Evolutionary conservation across 2,329 filamentous ascomycete genomes (phyloP).

Genomic region (Helotiales sp.): DNA sequence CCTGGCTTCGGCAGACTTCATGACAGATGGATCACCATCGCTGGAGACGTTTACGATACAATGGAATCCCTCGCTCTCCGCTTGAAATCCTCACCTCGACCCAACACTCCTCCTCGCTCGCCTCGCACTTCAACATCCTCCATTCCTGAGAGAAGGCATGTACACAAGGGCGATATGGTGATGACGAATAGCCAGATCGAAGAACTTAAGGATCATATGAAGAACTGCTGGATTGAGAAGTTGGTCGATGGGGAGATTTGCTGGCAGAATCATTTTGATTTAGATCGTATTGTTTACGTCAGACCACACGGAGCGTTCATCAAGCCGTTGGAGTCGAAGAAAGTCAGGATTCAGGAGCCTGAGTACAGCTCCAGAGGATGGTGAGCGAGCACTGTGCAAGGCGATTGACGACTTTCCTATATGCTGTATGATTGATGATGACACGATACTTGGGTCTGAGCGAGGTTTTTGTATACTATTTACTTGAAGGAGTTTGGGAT

Average conservation of each 20-base stretch:
- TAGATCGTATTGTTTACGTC: not conserved
- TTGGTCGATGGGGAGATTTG: not conserved
- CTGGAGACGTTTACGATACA: slow-evolving; percentile 2
- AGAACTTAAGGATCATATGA: not conserved
- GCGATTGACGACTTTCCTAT: not conserved
- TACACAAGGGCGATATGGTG: not conserved
- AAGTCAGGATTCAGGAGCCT: not conserved
- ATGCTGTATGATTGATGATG: not conserved
- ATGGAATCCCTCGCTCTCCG: slow-evolving; percentile 9
- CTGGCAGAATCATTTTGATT: not conserved
- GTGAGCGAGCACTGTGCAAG: not conserved
- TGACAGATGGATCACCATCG: slow-evolving; percentile 6
- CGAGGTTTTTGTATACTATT: not conserved
- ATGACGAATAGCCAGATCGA: not conserved
- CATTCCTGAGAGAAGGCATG: no score
- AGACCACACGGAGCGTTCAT: not conserved
- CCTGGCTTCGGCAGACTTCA: slow-evolving; percentile 20
- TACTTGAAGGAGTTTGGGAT: not conserved
- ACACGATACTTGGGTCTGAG: not conserved
- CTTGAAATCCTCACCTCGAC: not conserved
- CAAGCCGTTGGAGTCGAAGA: not conserved
- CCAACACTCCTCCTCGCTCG: no score
- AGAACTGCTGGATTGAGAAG: not conserved
- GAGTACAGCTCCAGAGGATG: not conserved
- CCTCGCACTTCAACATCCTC: no score